Evolutionary conservation across 768 basidiomycete species (phyloP).

Genomic region (Xerocomellus intermedius): DNA sequence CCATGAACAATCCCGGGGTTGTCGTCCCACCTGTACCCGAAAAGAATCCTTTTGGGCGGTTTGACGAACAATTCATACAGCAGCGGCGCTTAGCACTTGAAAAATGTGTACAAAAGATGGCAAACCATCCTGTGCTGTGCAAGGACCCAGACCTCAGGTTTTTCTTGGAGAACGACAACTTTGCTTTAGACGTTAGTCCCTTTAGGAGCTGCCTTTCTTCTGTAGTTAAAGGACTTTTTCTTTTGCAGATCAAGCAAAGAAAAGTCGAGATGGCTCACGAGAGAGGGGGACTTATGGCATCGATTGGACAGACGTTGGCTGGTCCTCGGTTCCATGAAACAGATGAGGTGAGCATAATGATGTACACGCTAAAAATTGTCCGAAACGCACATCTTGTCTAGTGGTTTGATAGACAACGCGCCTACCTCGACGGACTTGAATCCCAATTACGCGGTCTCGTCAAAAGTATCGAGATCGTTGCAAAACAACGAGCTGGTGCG

Average conservation of each 20-base stretch:
- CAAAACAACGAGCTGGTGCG: conserved; percentile 75
- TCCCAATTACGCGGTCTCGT: conserved; percentile 83
- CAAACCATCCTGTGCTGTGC: conserved; percentile 85
- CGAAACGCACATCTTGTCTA: conserved; percentile 30
- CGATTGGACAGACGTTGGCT: conserved; percentile 73
- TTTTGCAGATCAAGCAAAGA: conserved; percentile 77
- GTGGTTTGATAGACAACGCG: conserved; percentile 92
- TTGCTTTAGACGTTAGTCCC: conserved; percentile 77
- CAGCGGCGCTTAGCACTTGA: conserved; percentile 83
- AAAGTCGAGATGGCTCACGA: conserved; percentile 76
- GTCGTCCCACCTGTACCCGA: conserved; percentile 96
- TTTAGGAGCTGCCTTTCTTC: not conserved
- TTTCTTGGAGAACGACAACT: conserved; percentile 93
- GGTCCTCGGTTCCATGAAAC: conserved; percentile 86
- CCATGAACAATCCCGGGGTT: conserved; percentile 91
- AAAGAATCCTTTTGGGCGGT: conserved; percentile 91
- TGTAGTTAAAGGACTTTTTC: not conserved
- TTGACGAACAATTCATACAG: conserved; percentile 88
- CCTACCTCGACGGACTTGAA: conserved; percentile 86
- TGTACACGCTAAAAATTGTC: not conserved
- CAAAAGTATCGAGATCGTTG: conserved; percentile 82
- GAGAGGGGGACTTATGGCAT: conserved; percentile 79
- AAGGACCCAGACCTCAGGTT: conserved; percentile 86
- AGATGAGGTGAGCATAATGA: conserved; percentile 59
- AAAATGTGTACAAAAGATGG: conserved; percentile 89